These are phyloP conservation scores for Dalechampia spathulata DNA, from an alignment of 441 rosid species.

Conservation along the genomic window DNA sequence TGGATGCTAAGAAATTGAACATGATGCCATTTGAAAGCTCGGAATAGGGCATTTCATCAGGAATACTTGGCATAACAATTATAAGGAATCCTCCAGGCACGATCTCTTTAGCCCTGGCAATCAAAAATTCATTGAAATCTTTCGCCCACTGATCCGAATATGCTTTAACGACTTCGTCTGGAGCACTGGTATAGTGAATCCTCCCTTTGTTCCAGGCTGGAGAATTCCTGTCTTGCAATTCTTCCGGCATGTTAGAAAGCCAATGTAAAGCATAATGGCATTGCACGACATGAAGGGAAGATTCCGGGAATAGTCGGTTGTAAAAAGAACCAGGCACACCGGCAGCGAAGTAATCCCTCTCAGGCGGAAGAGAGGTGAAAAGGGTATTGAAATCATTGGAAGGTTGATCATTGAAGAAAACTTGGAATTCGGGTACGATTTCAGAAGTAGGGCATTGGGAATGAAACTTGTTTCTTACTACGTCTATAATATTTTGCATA, in stretches of 20 bases:
- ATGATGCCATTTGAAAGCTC: constrained; percentile 17
- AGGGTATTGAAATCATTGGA: constrained; percentile 38
- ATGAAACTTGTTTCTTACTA: constrained; percentile 13
- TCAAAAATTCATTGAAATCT: constrained; percentile 22
- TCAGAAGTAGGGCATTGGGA: constrained; percentile 9
- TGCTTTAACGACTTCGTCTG: constrained; percentile 14
- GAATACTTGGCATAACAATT: constrained; percentile 19
- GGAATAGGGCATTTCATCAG: constrained; percentile 14
- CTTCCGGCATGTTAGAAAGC: constrained; percentile 27
- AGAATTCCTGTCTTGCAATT: constrained; percentile 15
- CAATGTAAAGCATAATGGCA: constrained; percentile 29
- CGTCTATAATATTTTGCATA: constrained; percentile 20
- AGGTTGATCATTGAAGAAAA: constrained; percentile 30
- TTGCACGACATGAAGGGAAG: constrained; percentile 27
- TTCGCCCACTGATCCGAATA: constrained; percentile 18
- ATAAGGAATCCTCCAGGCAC: constrained; percentile 33
- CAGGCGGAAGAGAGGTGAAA: constrained; percentile 21
- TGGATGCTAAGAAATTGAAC: constrained; percentile 14
- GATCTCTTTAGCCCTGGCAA: constrained; percentile 26
- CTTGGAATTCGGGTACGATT: constrained; percentile 23
- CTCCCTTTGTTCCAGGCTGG: constrained; percentile 32
- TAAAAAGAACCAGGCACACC: constrained; percentile 31
- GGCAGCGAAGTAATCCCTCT: constrained; percentile 11
- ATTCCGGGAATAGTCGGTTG: constrained; percentile 23
- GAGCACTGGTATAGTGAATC: constrained; percentile 23